Base-by-base conservation (phyloP, 768 basidiomycete genomes). In the Phanerochaete carnosa region DNA sequence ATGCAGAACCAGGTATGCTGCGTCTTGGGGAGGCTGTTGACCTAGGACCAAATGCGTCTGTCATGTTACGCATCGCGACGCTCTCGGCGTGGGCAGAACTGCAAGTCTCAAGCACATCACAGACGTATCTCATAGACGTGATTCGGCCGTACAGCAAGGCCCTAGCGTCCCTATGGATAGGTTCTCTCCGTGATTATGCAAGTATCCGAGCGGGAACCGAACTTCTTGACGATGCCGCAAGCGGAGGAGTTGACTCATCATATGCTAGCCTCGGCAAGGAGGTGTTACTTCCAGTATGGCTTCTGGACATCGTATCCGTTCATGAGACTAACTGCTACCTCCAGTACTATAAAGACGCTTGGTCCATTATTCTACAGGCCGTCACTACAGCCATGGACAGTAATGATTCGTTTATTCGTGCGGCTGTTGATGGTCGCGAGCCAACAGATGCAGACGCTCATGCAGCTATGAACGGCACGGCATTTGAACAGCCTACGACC, bases 71-170 rank as follows among this genome's bases (percentile, higher is more conserved):
- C 56, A 90, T 98, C 26, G 94, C 95, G 1, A 91, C 92, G 0
- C 76, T 98, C 37, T 91, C 94, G 1, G 96, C 95, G 0, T 99
- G 96, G 96, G 95, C 95, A 7, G 89, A 96, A 70, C 79, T 99
- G 16, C 85, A 94, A 68, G 83, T 94, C 3, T 87, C 95, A 2
- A 88, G 89, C 56, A 71, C 79, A 0, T 79, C 84, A 32, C 93
- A 95, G 67, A 66, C 72, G 1, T 98, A 97, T 71, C 80, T 99
- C 11, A 75, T 81, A 23, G 83, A 89, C 35, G 91, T 99, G 1
- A 82, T 98, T 47, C 84, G 87, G 61, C 94, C 95, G 0, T 86
- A 98, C 68, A 80, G 88, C 50, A 73, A 80, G 2, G 80, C 86
- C 0, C 80, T 99, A 22, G 88, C 89, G 4, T 82, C 88, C 0